These are phyloP conservation scores for Clavariopsis aquatica DNA, from an alignment of 495 filamentous ascomycete species.

Conservation along the genomic window DNA sequence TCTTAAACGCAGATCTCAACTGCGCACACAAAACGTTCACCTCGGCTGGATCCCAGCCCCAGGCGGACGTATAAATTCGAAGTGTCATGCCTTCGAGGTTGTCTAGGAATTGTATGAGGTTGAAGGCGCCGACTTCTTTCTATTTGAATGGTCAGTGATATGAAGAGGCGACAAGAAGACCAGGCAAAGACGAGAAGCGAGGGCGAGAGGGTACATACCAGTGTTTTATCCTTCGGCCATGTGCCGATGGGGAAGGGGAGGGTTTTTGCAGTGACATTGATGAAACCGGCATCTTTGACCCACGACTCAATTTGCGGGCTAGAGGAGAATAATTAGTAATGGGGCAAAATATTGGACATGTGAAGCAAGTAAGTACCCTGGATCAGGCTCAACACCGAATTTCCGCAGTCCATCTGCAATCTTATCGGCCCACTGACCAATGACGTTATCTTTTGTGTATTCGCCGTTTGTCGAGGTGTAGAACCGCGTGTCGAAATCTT, in stretches of 20 bases:
- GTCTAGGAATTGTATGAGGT: slow-evolving; percentile 45
- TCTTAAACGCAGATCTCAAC: slow-evolving; percentile 55
- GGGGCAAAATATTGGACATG: background rate
- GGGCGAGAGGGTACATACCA: slow-evolving; percentile 12
- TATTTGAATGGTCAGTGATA: background rate
- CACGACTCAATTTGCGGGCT: slow-evolving; percentile 31
- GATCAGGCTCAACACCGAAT: slow-evolving; percentile 32
- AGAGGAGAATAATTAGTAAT: background rate
- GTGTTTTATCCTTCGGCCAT: slow-evolving; percentile 40
- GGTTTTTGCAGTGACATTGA: slow-evolving; percentile 42
- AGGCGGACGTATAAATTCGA: slow-evolving; percentile 54
- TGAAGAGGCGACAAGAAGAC: too few species aligned
- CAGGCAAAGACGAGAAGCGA: too few species aligned
- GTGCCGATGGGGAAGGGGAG: slow-evolving; percentile 35
- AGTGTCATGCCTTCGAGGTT: slow-evolving; percentile 50
- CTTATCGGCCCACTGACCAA: slow-evolving; percentile 40
- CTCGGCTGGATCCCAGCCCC: slow-evolving; percentile 55
- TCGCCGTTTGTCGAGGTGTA: slow-evolving; percentile 50
- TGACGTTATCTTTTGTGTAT: slow-evolving; percentile 41
- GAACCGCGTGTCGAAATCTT: slow-evolving; percentile 49
- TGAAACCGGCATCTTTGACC: slow-evolving; percentile 44
- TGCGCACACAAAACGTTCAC: slow-evolving; percentile 57
- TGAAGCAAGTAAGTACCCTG: slow-evolving; percentile 24
- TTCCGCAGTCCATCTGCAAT: slow-evolving; percentile 27
- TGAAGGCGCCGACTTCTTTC: slow-evolving; percentile 39